These are phyloP conservation scores for Mortierella sp. DNA, from an alignment of 371 early-diverging fungal genomes.

Conservation along the genomic window DNA sequence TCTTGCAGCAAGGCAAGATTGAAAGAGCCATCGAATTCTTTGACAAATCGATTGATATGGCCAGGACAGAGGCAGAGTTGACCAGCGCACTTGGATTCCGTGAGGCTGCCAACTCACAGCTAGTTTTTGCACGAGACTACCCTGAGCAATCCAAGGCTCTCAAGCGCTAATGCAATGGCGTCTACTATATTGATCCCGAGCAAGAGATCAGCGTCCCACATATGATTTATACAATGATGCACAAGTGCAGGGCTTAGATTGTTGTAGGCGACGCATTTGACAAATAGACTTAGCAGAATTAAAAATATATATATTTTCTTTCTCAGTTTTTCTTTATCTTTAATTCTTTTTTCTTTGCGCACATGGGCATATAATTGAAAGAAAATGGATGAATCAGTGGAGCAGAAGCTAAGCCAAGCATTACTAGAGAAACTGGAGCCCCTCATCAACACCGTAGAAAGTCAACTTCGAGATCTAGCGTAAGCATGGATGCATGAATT, in stretches of 20 bases:
- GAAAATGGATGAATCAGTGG: slow-evolving; percentile 22
- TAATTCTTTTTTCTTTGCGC: not conserved
- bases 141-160: slow-evolving; percentile 53
- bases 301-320: not conserved
- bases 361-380: not conserved
- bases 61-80: slow-evolving; percentile 92
- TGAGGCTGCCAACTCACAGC: slow-evolving; percentile 58
- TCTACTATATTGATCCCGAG: not conserved
- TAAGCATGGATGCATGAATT: slow-evolving; percentile 19
- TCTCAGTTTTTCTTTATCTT: not conserved
- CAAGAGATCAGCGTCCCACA: not conserved
- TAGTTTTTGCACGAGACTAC: slow-evolving; percentile 57
- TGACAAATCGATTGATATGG: slow-evolving; percentile 86
- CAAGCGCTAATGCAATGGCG: slow-evolving; percentile 19
- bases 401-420: slow-evolving; percentile 33
- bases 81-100: slow-evolving; percentile 81
- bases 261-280: not conserved
- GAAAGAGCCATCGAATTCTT: slow-evolving; percentile 88
- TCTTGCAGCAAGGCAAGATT: slow-evolving; percentile 87
- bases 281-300: not conserved
- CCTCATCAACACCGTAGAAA: slow-evolving; percentile 36
- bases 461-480: slow-evolving; percentile 50
- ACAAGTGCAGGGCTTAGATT: not conserved
- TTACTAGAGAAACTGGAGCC: slow-evolving; percentile 48
- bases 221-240: not conserved